Percentiles rank a stretch among this genome's conserved stretches.
These are phyloP conservation scores for Colletotrichum graminicola DNA, from an alignment of 2,329 filamentous ascomycete species.

Conservation along the genomic window DNA sequence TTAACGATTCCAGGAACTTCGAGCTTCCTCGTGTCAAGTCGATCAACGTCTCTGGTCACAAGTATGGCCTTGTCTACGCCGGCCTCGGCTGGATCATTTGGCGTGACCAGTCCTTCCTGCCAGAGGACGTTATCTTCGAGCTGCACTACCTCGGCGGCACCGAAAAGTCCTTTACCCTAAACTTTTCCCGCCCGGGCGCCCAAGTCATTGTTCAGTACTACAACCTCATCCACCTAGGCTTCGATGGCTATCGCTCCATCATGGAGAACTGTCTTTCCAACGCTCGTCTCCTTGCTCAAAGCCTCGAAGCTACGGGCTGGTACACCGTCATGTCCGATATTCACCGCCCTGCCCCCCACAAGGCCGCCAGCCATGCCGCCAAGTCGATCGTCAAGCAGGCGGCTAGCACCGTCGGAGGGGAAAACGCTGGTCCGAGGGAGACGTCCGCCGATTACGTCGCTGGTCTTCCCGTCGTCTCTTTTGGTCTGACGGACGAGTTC, in stretches of 20 bases:
- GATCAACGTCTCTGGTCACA: constrained; percentile 75
- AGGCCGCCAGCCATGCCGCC: constrained; percentile 23
- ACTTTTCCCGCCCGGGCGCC: constrained; percentile 78
- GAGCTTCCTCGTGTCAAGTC: constrained; percentile 71
- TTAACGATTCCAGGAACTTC: constrained; percentile 62
- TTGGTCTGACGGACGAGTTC: constrained; percentile 72
- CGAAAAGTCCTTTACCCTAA: constrained; percentile 76
- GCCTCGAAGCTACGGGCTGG: constrained; percentile 75
- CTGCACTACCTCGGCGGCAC: constrained; percentile 79
- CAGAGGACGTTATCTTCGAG: constrained; percentile 77
- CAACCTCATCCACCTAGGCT: constrained; percentile 78
- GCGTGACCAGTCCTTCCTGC: constrained; percentile 74
- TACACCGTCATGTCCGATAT: constrained; percentile 75
- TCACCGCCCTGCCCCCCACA: constrained; percentile 65
- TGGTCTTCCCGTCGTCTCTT: constrained; percentile 77
- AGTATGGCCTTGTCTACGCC: constrained; percentile 73
- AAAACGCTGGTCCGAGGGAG: constrained; percentile 49
- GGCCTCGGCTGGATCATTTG: constrained; percentile 80
- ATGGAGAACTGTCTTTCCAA: constrained; percentile 77
- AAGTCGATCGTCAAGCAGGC: constrained; percentile 47
- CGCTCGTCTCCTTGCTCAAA: constrained; percentile 72
- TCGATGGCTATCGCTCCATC: constrained; percentile 71
- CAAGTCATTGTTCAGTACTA: constrained; percentile 81
- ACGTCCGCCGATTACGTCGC: constrained; percentile 72
- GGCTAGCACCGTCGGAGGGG: constrained; percentile 55